phyloP scores from a whole-genome alignment of 306 rosid genomes.

The Geum urbanum region DNA sequence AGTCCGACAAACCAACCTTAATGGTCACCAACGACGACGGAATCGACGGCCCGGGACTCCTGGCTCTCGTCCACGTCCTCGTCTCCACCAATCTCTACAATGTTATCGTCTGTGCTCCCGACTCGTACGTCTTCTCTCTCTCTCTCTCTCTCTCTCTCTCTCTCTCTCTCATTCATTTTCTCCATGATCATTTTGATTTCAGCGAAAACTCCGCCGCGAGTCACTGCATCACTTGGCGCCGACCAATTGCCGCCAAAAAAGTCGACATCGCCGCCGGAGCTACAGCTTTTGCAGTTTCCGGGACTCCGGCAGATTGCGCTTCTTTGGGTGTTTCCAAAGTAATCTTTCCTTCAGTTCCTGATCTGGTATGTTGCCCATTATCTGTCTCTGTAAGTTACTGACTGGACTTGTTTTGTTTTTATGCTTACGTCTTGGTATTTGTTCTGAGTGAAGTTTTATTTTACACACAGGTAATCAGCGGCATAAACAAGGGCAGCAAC shows the following conservation, averaged over 20 bases:
- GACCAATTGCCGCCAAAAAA: constrained; percentile 57
- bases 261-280: constrained; percentile 65
- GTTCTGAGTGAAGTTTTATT: constrained; percentile 15
- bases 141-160: not conserved
- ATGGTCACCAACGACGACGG: constrained; percentile 95
- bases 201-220: constrained; percentile 85
- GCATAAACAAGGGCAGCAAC: constrained; percentile 94
- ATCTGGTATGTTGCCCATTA: constrained; percentile 42
- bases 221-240: constrained; percentile 74
- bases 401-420: not conserved
- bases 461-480: constrained; percentile 65
- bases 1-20: constrained; percentile 38
- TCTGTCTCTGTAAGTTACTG: no score
- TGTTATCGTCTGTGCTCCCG: constrained; percentile 84
- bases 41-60: constrained; percentile 83
- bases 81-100: constrained; percentile 54
- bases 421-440: not conserved
- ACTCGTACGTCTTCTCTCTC: constrained; percentile 43
- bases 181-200: not conserved
- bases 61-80: constrained; percentile 67
- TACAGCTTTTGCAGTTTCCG: constrained; percentile 68
- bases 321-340: constrained; percentile 77
- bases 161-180: not conserved
- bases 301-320: constrained; percentile 90
- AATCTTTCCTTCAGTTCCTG: constrained; percentile 63